These are phyloP conservation scores for Xylariaceae sp. DNA, from an alignment of 2,329 filamentous ascomycete species.

Conservation along the genomic window DNA sequence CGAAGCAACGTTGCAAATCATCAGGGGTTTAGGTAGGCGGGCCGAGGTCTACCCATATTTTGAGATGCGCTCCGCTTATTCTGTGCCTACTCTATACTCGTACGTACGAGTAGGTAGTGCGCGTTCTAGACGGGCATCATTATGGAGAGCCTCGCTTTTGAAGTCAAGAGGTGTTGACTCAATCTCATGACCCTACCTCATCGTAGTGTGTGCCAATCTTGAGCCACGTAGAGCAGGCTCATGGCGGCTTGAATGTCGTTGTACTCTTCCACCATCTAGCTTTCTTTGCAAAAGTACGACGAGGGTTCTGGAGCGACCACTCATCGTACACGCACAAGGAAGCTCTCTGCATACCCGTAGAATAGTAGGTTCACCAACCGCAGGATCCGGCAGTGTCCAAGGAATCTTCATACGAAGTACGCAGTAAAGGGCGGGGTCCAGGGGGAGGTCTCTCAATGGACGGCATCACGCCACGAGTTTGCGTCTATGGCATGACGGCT, in stretches of 20 bases:
- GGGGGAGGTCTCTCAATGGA: constrained; percentile 37
- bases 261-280: not conserved
- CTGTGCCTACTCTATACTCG: too few species aligned
- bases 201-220: not conserved
- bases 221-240: not conserved
- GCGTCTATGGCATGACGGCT: constrained; percentile 26
- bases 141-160: not conserved
- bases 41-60: constrained; percentile 31
- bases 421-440: constrained; percentile 34
- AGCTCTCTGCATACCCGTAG: constrained; percentile 35
- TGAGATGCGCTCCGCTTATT: not conserved
- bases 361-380: constrained; percentile 27
- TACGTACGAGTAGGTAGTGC: too few species aligned
- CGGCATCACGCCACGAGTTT: constrained; percentile 36
- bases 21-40: constrained; percentile 26
- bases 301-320: not conserved
- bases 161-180: not conserved
- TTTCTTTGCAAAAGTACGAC: not conserved
- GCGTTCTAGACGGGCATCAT: not conserved
- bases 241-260: not conserved
- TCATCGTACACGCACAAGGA: constrained; percentile 16
- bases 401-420: constrained; percentile 26
- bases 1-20: not conserved
- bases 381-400: constrained; percentile 33
- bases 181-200: too few species aligned